A percentile compares a stretch with the other conserved stretches of the same genome.
These are phyloP conservation scores for Linnemannia schmuckeri DNA, from an alignment of 192 early-diverging fungal species.

Conservation along the genomic window DNA sequence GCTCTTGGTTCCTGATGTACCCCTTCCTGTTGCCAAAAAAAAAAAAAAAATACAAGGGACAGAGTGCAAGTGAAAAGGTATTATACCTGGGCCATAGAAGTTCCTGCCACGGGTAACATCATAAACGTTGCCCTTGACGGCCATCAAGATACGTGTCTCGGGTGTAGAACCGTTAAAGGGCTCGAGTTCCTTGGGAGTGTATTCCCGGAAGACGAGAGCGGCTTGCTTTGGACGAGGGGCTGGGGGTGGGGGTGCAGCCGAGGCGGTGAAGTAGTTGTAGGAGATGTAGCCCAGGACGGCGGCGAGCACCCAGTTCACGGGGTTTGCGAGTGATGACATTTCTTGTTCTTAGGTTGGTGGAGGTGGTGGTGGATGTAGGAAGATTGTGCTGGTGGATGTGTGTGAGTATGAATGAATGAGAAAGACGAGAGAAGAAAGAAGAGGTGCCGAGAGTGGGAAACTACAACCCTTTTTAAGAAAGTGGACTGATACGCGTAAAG, in stretches of 20 bases:
- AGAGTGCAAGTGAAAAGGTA: not conserved
- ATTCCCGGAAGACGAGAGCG: conserved; percentile 76
- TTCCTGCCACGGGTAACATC: conserved; percentile 86
- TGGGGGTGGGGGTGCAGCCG: conserved; percentile 24
- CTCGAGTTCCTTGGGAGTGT: conserved; percentile 81
- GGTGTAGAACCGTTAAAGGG: conserved; percentile 78
- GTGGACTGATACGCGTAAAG: not conserved
- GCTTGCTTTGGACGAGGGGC: conserved; percentile 61
- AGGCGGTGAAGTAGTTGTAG: conserved; percentile 59
- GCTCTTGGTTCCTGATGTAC: not conserved
- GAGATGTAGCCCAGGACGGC: conserved; percentile 70
- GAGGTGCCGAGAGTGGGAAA: not conserved
- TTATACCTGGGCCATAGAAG: conserved; percentile 92
- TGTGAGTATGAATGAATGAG: not conserved
- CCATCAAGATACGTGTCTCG: conserved; percentile 80
- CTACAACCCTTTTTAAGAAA: not conserved
- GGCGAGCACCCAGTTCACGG: conserved; percentile 78
- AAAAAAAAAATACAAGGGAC: not conserved
- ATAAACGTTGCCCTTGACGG: conserved; percentile 88
- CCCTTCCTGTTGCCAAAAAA: not conserved
- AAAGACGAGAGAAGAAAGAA: not conserved
- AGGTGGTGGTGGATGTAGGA: not conserved
- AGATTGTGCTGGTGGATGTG: not conserved
- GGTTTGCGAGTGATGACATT: conserved; percentile 62
- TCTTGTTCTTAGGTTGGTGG: not conserved